Evolutionary conservation across 108 stramenopile genomes (phyloP).

Genomic region (Cylindrotheca closterium): DNA sequence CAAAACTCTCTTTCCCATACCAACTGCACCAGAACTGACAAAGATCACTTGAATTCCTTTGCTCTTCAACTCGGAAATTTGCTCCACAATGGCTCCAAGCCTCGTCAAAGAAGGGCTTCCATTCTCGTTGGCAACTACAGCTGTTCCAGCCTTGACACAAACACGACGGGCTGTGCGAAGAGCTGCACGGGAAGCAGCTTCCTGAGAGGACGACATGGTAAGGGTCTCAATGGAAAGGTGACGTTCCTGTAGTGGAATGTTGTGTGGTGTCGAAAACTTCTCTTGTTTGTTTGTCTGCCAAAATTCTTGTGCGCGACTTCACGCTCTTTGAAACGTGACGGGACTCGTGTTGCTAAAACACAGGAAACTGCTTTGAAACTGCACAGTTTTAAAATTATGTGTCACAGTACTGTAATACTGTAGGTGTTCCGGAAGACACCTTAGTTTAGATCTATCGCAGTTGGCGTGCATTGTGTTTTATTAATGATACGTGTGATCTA

Average conservation of each 20-base stretch:
- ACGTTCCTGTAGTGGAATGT: not conserved
- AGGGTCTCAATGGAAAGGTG: no score
- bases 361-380: no score
- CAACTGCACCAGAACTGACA: conserved; percentile 77
- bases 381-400: no score
- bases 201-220: conserved; percentile 1
- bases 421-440: no score
- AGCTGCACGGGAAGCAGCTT: conserved; percentile 38
- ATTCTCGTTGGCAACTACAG: conserved; percentile 85
- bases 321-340: no score
- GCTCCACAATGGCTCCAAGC: conserved; percentile 87
- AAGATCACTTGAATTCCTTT: conserved; percentile 79
- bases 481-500: conserved; percentile 12
- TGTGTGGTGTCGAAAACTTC: not conserved
- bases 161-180: conserved; percentile 75
- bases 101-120: conserved; percentile 88
- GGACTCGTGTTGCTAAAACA: no score
- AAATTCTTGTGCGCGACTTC: not conserved
- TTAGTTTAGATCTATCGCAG: no score
- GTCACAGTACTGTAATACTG: no score
- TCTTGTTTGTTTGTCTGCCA: no score
- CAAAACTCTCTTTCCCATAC: conserved; percentile 85
- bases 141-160: conserved; percentile 87
- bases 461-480: not conserved
- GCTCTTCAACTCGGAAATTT: conserved; percentile 80